Evolutionary conservation across 2,329 filamentous ascomycete genomes (phyloP).

Genomic region (Didymella sp.): DNA sequence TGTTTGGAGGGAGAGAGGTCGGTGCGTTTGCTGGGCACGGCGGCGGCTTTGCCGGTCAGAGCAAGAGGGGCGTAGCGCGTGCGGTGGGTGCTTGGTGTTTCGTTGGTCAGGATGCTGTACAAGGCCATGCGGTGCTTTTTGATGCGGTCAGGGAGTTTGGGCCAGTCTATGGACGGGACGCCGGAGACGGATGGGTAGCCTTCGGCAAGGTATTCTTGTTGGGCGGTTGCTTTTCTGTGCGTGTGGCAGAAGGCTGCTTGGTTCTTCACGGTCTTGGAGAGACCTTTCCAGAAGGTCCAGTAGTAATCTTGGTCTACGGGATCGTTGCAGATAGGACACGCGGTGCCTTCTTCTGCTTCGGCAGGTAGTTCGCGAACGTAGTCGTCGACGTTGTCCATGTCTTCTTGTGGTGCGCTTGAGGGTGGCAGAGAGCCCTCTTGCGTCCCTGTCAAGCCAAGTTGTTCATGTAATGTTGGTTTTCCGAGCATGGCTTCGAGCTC

Average conservation of each 20-base stretch:
- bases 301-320: slow-evolving; percentile 64
- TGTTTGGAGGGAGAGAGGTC: slow-evolving; percentile 52
- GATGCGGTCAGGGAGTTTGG: slow-evolving; percentile 65
- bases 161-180: slow-evolving; percentile 78
- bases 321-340: slow-evolving; percentile 72
- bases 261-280: slow-evolving; percentile 54
- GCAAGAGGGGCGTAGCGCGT: slow-evolving; percentile 33
- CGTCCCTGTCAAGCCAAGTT: slow-evolving; percentile 20
- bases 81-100: slow-evolving; percentile 23
- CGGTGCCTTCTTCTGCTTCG: slow-evolving; percentile 27
- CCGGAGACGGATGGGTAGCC: slow-evolving; percentile 36
- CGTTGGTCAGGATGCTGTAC: slow-evolving; percentile 65
- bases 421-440: slow-evolving; percentile 25
- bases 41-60: slow-evolving; percentile 35
- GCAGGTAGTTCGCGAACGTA: slow-evolving; percentile 28
- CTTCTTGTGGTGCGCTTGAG: slow-evolving; percentile 27
- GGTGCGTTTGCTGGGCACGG: slow-evolving; percentile 45
- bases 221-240: slow-evolving; percentile 43
- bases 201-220: slow-evolving; percentile 56
- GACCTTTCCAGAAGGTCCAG: slow-evolving; percentile 49
- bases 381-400: slow-evolving; percentile 24
- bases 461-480: slow-evolving; percentile 22
- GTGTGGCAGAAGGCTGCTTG: slow-evolving; percentile 55
- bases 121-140: slow-evolving; percentile 63
- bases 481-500: background rate